phyloP scores from a whole-genome alignment of 306 rosid species.

The Oxytropis ochrocephala region DNA sequence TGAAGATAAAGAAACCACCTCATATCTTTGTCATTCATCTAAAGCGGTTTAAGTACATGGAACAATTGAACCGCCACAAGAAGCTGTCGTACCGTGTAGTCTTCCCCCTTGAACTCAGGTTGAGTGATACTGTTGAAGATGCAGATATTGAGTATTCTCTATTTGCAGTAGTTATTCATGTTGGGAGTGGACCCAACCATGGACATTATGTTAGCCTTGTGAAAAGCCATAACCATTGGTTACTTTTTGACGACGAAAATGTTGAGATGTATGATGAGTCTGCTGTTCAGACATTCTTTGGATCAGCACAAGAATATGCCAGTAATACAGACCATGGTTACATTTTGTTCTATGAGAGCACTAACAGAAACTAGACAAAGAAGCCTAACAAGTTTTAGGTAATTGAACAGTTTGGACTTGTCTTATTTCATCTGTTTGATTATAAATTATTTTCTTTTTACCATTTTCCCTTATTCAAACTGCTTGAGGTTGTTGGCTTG shows the following conservation, averaged over 20 bases:
- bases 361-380: constrained; percentile 51
- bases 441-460: constrained; percentile 30
- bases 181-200: constrained; percentile 95
- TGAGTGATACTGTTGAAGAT: constrained; percentile 75
- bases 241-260: constrained; percentile 85
- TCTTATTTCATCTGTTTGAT: constrained; percentile 25
- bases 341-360: constrained; percentile 93
- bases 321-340: constrained; percentile 93
- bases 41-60: constrained; percentile 96
- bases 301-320: constrained; percentile 79
- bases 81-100: constrained; percentile 91
- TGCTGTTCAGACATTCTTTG: constrained; percentile 91
- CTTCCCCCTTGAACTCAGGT: constrained; percentile 83
- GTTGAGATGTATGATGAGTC: constrained; percentile 94
- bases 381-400: constrained; percentile 35
- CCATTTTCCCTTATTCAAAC: constrained; percentile 36
- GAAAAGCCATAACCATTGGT: constrained; percentile 96
- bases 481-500: constrained; percentile 61
- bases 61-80: constrained; percentile 89
- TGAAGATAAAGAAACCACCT: no score
- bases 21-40: constrained; percentile 89
- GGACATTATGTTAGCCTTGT: constrained; percentile 99
- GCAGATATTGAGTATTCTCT: constrained; percentile 81
- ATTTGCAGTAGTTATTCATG: constrained; percentile 92
- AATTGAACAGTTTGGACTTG: constrained; percentile 37